Evolutionary conservation across 495 filamentous ascomycete genomes (phyloP).

Genomic region (Choiromyces venosus): DNA sequence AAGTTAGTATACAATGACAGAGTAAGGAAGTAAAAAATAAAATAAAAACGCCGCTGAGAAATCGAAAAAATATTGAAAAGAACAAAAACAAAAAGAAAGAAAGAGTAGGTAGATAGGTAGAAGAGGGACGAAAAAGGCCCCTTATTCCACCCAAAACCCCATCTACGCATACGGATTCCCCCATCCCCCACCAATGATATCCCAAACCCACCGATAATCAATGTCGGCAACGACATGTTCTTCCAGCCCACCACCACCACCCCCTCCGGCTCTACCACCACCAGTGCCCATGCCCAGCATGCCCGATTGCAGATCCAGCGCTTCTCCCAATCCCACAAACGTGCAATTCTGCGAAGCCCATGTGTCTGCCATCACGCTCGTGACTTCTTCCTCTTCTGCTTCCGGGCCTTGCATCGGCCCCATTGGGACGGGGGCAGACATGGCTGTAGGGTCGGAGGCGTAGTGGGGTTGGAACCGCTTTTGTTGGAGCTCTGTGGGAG

Average conservation of each 20-base stretch:
- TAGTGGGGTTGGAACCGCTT: background rate
- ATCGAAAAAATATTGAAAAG: background rate
- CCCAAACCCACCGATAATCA: slow-evolving; percentile 26
- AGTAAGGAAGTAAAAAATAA: background rate
- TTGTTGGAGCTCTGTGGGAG: background rate
- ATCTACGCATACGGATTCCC: slow-evolving; percentile 38
- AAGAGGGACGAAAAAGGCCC: too few relatives aligned
- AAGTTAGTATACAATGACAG: background rate
- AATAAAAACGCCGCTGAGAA: background rate
- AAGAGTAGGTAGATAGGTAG: too few relatives aligned
- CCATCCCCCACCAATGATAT: slow-evolving; percentile 10
- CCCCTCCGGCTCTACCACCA: too few relatives aligned
- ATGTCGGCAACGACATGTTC: background rate
- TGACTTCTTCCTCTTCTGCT: slow-evolving; percentile 50
- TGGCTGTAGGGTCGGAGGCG: background rate
- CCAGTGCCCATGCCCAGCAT: background rate
- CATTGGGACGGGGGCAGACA: background rate
- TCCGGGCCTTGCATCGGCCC: slow-evolving; percentile 50
- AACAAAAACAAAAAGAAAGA: background rate
- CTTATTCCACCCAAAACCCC: slow-evolving; percentile 47
- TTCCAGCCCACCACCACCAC: slow-evolving; percentile 8
- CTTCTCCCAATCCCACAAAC: slow-evolving; percentile 47
- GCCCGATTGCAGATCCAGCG: background rate
- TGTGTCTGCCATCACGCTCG: slow-evolving; percentile 50
- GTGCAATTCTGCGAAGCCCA: slow-evolving; percentile 43